phyloP scores from a whole-genome alignment of 805 yeast species.

The Cyberlindnera nakhonratchasimensis region DNA sequence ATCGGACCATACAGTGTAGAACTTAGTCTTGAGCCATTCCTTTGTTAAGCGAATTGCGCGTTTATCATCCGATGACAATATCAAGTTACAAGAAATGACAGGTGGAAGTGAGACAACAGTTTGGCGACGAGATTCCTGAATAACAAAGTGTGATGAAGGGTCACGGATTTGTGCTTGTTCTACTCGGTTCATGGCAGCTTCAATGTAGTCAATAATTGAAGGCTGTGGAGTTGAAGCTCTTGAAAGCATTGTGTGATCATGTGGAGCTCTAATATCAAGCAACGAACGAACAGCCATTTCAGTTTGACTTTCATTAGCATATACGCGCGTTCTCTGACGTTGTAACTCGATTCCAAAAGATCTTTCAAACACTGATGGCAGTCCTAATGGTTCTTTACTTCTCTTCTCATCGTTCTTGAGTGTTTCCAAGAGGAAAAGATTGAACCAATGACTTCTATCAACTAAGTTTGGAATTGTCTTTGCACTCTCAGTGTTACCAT shows the following conservation, averaged over 20 bases:
- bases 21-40: constrained; percentile 62
- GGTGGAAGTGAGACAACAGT: constrained; percentile 59
- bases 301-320: constrained; percentile 1
- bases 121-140: constrained; percentile 42
- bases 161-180: constrained; percentile 47
- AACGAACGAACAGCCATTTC: constrained; percentile 1
- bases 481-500: constrained; percentile 20
- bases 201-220: constrained; percentile 53
- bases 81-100: constrained; percentile 57
- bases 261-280: constrained; percentile 23
- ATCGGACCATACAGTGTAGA: constrained; percentile 38
- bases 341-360: constrained; percentile 37
- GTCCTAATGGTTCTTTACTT: constrained; percentile 21
- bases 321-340: constrained; percentile 9
- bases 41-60: constrained; percentile 44
- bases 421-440: constrained; percentile 53
- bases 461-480: constrained; percentile 20
- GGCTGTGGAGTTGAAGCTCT: constrained; percentile 31
- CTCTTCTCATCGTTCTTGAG: constrained; percentile 47
- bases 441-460: constrained; percentile 46
- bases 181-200: constrained; percentile 53
- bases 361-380: constrained; percentile 21
- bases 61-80: constrained; percentile 53
- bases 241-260: constrained; percentile 18
- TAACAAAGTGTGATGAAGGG: constrained; percentile 52